Percentiles rank a stretch among this genome's conserved stretches.
Evolutionary conservation across 2,329 filamentous ascomycete genomes (phyloP).

Genomic region (Herpotrichia juniperi): DNA sequence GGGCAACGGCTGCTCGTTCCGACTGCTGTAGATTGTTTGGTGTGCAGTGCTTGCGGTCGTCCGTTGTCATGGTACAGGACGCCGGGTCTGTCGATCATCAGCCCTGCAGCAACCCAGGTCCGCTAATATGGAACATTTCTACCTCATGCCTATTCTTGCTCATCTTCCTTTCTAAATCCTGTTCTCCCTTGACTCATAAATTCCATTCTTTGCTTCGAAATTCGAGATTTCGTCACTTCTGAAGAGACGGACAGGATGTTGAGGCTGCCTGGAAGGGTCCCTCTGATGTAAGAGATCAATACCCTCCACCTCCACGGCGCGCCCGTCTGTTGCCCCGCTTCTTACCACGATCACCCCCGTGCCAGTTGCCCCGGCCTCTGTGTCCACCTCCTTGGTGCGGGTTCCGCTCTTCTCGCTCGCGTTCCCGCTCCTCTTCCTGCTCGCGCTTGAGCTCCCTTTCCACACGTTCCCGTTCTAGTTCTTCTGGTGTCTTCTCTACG

Average conservation of each 20-base stretch:
- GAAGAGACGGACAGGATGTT: too few species aligned
- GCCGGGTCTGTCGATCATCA: slow-evolving; percentile 4
- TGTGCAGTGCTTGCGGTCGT: neutral
- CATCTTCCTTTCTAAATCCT: neutral
- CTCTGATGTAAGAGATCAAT: neutral
- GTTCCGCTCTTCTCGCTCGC: slow-evolving; percentile 44
- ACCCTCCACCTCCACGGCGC: slow-evolving; percentile 24
- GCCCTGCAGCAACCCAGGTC: neutral
- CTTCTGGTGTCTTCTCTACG: slow-evolving; percentile 75
- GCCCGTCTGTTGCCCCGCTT: slow-evolving; percentile 33
- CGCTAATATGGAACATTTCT: neutral
- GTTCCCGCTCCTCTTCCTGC: slow-evolving; percentile 48
- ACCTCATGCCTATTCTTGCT: neutral
- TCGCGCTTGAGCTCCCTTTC: slow-evolving; percentile 55
- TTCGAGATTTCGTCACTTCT: too few species aligned
- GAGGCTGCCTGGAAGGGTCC: too few species aligned
- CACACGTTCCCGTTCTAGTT: slow-evolving; percentile 64
- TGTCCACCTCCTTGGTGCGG: slow-evolving; percentile 35
- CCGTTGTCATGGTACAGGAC: slow-evolving; percentile 1
- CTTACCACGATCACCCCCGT: slow-evolving; percentile 31
- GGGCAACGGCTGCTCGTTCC: neutral
- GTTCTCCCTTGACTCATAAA: too few species aligned
- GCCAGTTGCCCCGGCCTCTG: slow-evolving; percentile 41
- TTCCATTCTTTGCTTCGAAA: too few species aligned
- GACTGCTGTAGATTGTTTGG: neutral